Evolutionary conservation across 2,329 filamentous ascomycete species (phyloP), one percentile per base, ranked within the genome.

Genomic region (Xylaria sp.): DNA sequence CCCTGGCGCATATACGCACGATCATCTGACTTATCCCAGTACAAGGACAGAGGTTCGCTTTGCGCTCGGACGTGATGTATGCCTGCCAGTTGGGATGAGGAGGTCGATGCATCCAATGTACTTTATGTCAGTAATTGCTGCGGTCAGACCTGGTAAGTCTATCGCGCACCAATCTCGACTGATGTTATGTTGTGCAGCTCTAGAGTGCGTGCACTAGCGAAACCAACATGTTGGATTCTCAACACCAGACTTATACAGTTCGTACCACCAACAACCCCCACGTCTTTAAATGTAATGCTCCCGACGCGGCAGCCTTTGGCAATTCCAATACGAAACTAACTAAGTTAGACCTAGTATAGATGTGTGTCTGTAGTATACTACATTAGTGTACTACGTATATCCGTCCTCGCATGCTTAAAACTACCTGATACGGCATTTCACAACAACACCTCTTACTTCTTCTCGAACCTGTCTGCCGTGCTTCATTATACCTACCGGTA

Each of bases 21-120:
- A 62, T 71, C 69, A 71, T 71, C 63, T 71, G 69, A 71, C 69
- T 62, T 71, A 12, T 44, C 48, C 48, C 47, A 25, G 25, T n/a
- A 53, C 25, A 59, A 44, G 37, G 23, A 61, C 50, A 47, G 61
- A 67, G 25, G n/a, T n/a, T 58, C 50, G n/a, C 32, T 57, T 58
- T 64, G 47, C 50, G 55, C 64, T 61, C 64, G 57, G 64, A 67
- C 60, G 25, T 23, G 23, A 69, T 65, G 48, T 55, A 57, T 58
- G 32, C 55, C 54, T 63, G 21, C 35, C 25, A 18, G 44, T 21
- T 27, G 23, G 25, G 12, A 23, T 44, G 18, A 50, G 47, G 59
- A 60, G 29, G 47, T 35, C 35, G 62, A 53, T 66, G 66, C 63
- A 66, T 60, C n/a, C n/a, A n/a, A n/a, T n/a, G n/a, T n/a, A n/a